Evolutionary conservation across 192 early-diverging fungal genomes (phyloP), one percentile per base, ranked within the genome.

Genomic region (Dispira simplex): DNA sequence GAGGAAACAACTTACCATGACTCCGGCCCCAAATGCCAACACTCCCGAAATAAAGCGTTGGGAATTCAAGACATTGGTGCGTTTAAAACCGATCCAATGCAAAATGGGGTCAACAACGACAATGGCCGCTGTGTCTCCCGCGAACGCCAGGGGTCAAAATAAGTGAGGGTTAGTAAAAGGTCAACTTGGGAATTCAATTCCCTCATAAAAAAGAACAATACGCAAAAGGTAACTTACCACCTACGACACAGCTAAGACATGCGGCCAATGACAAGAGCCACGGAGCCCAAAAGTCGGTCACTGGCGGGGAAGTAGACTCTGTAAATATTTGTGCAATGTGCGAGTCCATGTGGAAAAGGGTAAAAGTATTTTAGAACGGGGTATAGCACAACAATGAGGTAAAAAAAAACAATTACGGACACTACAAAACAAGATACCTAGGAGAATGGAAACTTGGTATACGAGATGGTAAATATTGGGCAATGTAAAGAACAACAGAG

Each of bases 301-400:
- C 9, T 53, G 51, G 51, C 18, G 20, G 51, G 13, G 51, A 26
- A 20, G 26, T 53, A 25, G 18, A 18, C 51, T 39, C 32, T 39
- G 54, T 67, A 73, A 53, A 56, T n/a, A n/a, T n/a, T n/a, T n/a
- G n/a, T n/a, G n/a, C n/a, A 39, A 39, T 6, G 32, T 39, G 32
- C 32, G 32, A 39, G 32, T 39, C 1, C 32, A 39, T 39, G 32
- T 6, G 6, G 32, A 39, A 6, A 39, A 39, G 32, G 32, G 32
- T 39, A 39, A 39, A 4, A 6, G 1, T 39, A 39, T 39, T 39
- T 1, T 39, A 39, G 1, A 39, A 39, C 32, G 6, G 3, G 32
- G 32, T 39, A 39, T 39, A 39, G 32, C 32, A 39, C 32, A 6
- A 39, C 6, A 39, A 6, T 39, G 32, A 6, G 6, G 32, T 39